These are phyloP conservation scores for Fusarium dimerum DNA, from an alignment of 2,329 filamentous ascomycete species.

Conservation along the genomic window DNA sequence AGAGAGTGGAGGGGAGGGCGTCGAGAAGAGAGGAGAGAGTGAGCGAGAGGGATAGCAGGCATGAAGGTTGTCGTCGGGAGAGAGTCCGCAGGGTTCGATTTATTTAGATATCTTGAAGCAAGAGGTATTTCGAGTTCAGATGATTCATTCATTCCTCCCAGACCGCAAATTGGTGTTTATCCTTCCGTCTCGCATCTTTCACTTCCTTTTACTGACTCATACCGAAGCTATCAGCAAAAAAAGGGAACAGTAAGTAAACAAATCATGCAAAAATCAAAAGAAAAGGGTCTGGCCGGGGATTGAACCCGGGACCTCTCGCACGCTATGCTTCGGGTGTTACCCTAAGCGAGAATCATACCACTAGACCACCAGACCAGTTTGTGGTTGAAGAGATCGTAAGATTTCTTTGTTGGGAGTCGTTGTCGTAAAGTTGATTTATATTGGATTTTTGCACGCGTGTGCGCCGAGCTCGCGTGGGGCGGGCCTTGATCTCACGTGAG, in stretches of 20 bases:
- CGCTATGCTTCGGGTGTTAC: constrained; percentile 41
- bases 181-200: too few species aligned
- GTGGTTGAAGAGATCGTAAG: neutral
- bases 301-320: constrained; percentile 50
- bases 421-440: neutral
- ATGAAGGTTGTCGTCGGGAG: neutral
- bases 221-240: neutral
- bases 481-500: neutral
- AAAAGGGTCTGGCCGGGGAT: constrained; percentile 46
- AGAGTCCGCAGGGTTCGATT: constrained; percentile 1
- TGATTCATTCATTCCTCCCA: too few species aligned
- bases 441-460: neutral
- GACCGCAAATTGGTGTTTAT: too few species aligned
- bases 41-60: neutral
- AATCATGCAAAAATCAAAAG: constrained; percentile 25
- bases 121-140: too few species aligned
- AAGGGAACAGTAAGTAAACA: neutral
- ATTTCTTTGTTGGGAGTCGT: neutral
- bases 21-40: constrained; percentile 2
- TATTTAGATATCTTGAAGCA: too few species aligned
- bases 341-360: constrained; percentile 74
- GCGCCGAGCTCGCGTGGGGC: neutral
- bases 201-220: neutral
- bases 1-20: constrained; percentile 2
- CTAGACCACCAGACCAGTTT: constrained; percentile 57